Conservation (phyloP, 2,329 filamentous ascomycete species). For the Verticillium nubilum region DNA sequence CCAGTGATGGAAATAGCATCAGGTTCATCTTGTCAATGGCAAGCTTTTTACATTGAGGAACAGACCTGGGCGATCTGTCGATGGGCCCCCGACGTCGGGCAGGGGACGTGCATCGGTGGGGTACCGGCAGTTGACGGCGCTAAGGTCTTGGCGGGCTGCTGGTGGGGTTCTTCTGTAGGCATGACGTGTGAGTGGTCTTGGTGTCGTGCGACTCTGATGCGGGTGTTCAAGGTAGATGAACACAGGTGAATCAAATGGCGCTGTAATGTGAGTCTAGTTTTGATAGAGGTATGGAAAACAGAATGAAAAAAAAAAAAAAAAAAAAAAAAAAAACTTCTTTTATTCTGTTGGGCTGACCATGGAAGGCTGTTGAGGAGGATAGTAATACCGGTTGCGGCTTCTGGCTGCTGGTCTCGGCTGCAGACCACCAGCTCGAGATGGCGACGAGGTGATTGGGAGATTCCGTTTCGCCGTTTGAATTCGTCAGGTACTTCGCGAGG, state of each 20-base stretch:
- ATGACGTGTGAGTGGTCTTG: background rate
- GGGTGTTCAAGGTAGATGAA: too few relatives aligned
- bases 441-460: background rate
- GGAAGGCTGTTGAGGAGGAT: background rate
- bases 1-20: background rate
- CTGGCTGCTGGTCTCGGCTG: background rate
- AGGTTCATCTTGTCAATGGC: background rate
- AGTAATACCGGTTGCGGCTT: background rate
- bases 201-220: background rate
- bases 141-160: background rate
- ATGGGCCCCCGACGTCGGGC: background rate
- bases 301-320: too few relatives aligned
- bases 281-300: background rate
- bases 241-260: background rate
- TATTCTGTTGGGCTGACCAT: background rate
- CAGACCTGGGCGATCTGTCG: background rate
- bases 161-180: background rate
- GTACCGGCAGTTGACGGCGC: background rate
- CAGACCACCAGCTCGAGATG: background rate
- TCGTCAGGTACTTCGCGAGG: background rate
- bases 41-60: too few relatives aligned
- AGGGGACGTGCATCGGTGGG: background rate
- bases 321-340: background rate
- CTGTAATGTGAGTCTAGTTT: background rate
- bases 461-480: background rate